Conservation (phyloP, 768 basidiomycete species). For the Lentinula guzmanii region DNA sequence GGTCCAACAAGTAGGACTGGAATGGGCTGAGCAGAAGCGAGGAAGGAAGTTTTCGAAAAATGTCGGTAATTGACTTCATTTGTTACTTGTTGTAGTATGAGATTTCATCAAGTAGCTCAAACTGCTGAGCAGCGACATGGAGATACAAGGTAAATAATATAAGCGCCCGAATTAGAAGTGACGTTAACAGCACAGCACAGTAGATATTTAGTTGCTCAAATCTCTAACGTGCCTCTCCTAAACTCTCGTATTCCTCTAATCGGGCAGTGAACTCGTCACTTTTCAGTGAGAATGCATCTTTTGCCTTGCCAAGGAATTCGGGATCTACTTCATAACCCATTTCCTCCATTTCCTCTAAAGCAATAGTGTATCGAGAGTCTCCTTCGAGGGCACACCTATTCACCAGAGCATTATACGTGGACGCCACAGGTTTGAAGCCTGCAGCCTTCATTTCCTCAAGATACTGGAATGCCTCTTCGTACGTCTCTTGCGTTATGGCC, state of each 20-base stretch:
- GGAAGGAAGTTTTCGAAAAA: too few relatives aligned
- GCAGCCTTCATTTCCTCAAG: constrained; percentile 82
- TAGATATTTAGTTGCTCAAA: background rate
- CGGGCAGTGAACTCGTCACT: background rate
- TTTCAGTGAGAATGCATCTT: background rate
- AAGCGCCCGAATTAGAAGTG: too few relatives aligned
- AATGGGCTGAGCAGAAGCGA: too few relatives aligned
- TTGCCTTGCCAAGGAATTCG: constrained; percentile 13
- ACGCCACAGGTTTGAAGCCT: constrained; percentile 43
- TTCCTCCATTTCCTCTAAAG: constrained; percentile 66
- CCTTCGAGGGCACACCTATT: constrained; percentile 46
- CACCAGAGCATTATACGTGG: constrained; percentile 56
- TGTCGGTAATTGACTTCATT: too few relatives aligned
- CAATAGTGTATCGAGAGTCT: constrained; percentile 61
- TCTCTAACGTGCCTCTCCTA: background rate
- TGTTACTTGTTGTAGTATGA: too few relatives aligned
- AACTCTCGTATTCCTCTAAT: background rate
- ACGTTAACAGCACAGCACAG: too few relatives aligned
- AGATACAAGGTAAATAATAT: too few relatives aligned
- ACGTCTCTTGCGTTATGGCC: constrained; percentile 62
- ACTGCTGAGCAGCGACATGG: too few relatives aligned
- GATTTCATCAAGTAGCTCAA: too few relatives aligned
- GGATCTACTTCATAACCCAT: constrained; percentile 39
- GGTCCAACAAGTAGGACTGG: too few relatives aligned
- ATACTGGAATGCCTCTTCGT: constrained; percentile 87